Conservation (phyloP, 2,329 filamentous ascomycete genomes). For the Ilyonectria sp. region DNA sequence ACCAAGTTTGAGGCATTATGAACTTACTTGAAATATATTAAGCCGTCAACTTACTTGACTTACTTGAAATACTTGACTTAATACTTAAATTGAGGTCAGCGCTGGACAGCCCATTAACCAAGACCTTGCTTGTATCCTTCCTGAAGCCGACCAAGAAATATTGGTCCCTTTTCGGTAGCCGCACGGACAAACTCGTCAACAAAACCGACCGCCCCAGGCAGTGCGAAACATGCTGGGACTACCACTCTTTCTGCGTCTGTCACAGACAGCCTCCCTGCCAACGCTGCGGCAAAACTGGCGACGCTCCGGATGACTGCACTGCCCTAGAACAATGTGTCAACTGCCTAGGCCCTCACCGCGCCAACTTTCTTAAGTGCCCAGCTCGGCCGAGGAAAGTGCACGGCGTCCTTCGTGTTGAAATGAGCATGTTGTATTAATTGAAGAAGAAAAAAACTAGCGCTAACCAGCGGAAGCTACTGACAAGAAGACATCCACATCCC, state of each 20-base stretch:
- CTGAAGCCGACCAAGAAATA: slow-evolving; percentile 31
- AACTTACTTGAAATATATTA: too few relatives aligned
- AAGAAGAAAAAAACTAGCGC: too few relatives aligned
- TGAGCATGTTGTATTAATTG: too few relatives aligned
- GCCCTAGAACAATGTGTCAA: slow-evolving; percentile 24
- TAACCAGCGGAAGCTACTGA: too few relatives aligned
- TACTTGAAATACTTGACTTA: too few relatives aligned
- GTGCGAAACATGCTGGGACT: slow-evolving; percentile 25
- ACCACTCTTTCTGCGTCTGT: slow-evolving; percentile 9
- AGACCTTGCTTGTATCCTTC: slow-evolving; percentile 35
- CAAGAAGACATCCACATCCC: too few relatives aligned
- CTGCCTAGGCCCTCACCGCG: neutral
- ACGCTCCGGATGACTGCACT: slow-evolving; percentile 16
- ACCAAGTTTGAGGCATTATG: too few relatives aligned
- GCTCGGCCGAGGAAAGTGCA: slow-evolving; percentile 21
- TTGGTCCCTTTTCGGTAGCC: slow-evolving; percentile 27
- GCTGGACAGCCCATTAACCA: slow-evolving; percentile 25
- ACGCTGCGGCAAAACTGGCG: slow-evolving; percentile 29
- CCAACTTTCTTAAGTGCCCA: slow-evolving; percentile 12
- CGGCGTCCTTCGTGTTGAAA: slow-evolving; percentile 12
- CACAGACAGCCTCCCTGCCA: slow-evolving; percentile 19
- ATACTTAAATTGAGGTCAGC: too few relatives aligned
- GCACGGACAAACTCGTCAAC: slow-evolving; percentile 26
- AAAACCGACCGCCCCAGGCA: slow-evolving; percentile 21
- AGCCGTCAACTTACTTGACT: too few relatives aligned